Evolutionary conservation across 2,329 filamentous ascomycete genomes (phyloP).

Genomic region (Pseudopithomyces chartarum): DNA sequence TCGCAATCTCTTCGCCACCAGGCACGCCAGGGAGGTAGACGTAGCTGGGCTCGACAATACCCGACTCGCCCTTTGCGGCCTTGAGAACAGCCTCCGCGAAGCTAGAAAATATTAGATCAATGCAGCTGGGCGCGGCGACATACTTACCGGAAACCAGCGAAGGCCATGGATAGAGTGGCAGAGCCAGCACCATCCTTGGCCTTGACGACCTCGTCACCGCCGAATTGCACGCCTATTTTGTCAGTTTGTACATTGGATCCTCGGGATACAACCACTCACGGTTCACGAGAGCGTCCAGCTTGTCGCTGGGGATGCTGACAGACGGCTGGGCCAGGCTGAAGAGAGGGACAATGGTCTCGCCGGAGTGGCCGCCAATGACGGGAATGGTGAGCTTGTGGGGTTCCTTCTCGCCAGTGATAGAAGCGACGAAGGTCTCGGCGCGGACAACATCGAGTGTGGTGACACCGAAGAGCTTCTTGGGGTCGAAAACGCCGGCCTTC

Average conservation of each 20-base stretch:
- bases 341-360: slow-evolving; percentile 95
- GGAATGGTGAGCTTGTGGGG: slow-evolving; percentile 84
- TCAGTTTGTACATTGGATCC: neutral
- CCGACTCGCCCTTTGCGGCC: slow-evolving; percentile 86
- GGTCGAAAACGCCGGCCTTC: slow-evolving; percentile 88
- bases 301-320: slow-evolving; percentile 82
- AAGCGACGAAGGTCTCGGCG: slow-evolving; percentile 93
- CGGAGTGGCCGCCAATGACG: slow-evolving; percentile 95
- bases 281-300: slow-evolving; percentile 88
- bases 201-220: slow-evolving; percentile 95
- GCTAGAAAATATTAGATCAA: slow-evolving; percentile 50
- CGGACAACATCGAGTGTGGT: slow-evolving; percentile 98
- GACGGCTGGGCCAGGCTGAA: slow-evolving; percentile 88
- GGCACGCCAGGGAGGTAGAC: slow-evolving; percentile 91
- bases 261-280: slow-evolving; percentile 56
- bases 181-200: slow-evolving; percentile 92
- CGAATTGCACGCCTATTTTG: slow-evolving; percentile 78
- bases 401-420: slow-evolving; percentile 80
- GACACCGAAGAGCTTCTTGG: slow-evolving; percentile 96
- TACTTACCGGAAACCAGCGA: slow-evolving; percentile 85
- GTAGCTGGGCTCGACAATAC: slow-evolving; percentile 91
- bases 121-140: neutral
- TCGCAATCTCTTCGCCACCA: slow-evolving; percentile 83
- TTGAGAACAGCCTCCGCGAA: slow-evolving; percentile 95
- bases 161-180: slow-evolving; percentile 92